Conservation (phyloP, 108 stramenopile species). For the Phaeodactylum tricornutum region DNA sequence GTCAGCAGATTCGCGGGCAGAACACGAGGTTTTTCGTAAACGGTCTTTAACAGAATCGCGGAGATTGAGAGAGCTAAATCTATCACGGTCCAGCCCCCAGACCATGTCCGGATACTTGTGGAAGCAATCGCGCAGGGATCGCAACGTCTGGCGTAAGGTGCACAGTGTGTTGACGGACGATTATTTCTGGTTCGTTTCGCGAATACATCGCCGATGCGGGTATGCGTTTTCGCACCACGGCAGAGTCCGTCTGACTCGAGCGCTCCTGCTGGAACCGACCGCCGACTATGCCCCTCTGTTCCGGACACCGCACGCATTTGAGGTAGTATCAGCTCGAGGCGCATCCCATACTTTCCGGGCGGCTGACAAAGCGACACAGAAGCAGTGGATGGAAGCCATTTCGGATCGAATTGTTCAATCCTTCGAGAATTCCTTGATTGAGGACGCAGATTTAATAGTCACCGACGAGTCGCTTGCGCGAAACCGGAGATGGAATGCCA, state of each 20-base stretch:
- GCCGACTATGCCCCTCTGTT: conserved; percentile 12
- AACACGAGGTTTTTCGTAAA: too few species aligned
- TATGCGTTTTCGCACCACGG: conserved; percentile 15
- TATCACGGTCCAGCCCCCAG: not conserved
- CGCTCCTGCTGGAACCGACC: conserved; percentile 30
- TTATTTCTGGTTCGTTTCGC: conserved; percentile 34
- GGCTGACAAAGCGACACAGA: conserved; percentile 5
- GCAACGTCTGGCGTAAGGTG: conserved; percentile 33
- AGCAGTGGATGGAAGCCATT: conserved; percentile 26
- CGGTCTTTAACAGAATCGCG: too few species aligned
- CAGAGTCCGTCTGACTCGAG: conserved; percentile 20
- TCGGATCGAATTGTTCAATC: conserved; percentile 20
- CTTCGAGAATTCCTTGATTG: conserved; percentile 29
- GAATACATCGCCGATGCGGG: conserved; percentile 4
- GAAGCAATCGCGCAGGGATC: conserved; percentile 26
- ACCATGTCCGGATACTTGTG: conserved; percentile 27
- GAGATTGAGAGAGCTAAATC: too few species aligned
- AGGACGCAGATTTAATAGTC: conserved; percentile 34
- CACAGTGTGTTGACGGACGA: conserved; percentile 38
- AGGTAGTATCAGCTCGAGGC: conserved; percentile 20
- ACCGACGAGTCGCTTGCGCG: conserved; percentile 25
- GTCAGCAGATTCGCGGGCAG: too few species aligned
- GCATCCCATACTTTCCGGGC: conserved; percentile 33
- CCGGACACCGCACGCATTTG: conserved; percentile 30
- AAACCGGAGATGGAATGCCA: too few species aligned